These are phyloP conservation scores for Cytospora piceicola DNA, from an alignment of 2,329 filamentous ascomycete genomes.

Conservation along the genomic window DNA sequence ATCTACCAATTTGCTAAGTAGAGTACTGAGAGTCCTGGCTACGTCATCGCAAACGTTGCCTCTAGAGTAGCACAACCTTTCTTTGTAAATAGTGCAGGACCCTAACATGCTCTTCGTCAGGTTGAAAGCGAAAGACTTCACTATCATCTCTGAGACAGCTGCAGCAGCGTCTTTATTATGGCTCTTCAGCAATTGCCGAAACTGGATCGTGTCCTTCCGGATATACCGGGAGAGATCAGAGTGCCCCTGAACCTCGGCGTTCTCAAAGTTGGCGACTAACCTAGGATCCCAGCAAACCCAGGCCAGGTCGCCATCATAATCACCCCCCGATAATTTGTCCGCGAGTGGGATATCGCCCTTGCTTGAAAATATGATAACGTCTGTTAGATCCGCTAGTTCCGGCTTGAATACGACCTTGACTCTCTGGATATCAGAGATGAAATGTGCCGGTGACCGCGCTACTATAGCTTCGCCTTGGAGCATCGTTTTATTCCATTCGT, in stretches of 20 bases:
- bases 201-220: conserved; percentile 49
- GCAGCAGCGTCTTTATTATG: conserved; percentile 31
- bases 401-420: conserved; percentile 62
- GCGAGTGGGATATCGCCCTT: conserved; percentile 67
- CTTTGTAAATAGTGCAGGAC: conserved; percentile 65
- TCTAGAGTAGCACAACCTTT: conserved; percentile 63
- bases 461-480: conserved; percentile 66
- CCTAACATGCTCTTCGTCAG: conserved; percentile 63
- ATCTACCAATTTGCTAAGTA: conserved; percentile 61
- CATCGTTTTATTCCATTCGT: conserved; percentile 53
- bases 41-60: conserved; percentile 50
- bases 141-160: conserved; percentile 52
- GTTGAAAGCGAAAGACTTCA: conserved; percentile 60
- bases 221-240: conserved; percentile 56
- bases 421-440: conserved; percentile 73
- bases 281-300: conserved; percentile 76
- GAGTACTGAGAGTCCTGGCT: conserved; percentile 54
- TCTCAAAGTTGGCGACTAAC: conserved; percentile 69
- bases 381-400: conserved; percentile 68
- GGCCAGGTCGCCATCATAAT: conserved; percentile 80
- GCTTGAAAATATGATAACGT: conserved; percentile 78
- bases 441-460: conserved; percentile 70
- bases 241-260: conserved; percentile 54
- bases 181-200: conserved; percentile 47
- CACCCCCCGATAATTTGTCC: conserved; percentile 74